These are phyloP conservation scores for Brassica nigra DNA, from an alignment of 345 rosid genomes.

Conservation along the genomic window DNA sequence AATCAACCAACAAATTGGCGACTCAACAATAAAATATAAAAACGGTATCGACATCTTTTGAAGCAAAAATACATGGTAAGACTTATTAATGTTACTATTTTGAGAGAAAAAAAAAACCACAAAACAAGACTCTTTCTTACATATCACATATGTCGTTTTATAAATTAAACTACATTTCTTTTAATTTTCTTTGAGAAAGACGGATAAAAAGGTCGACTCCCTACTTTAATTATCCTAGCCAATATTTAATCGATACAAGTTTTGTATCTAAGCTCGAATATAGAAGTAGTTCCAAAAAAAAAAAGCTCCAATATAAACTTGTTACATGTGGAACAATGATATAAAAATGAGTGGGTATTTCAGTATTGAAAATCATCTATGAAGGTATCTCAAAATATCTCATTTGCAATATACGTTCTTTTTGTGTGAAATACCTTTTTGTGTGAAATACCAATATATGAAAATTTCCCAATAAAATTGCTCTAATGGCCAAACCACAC, in stretches of 20 bases:
- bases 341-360: not conserved
- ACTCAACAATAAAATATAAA: conserved; percentile 5
- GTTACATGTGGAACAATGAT: not conserved
- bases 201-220: no score
- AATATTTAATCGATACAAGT: no score
- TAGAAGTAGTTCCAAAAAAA: no score
- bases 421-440: not conserved
- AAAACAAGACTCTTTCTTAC: not conserved
- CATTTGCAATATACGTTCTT: not conserved
- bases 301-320: no score
- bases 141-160: not conserved
- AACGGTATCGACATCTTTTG: not conserved
- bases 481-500: not conserved
- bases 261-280: no score
- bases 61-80: not conserved
- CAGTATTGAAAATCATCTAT: not conserved
- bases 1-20: conserved; percentile 13
- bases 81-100: not conserved
- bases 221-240: no score
- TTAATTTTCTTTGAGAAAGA: no score
- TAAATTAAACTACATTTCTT: no score
- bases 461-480: not conserved
- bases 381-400: not conserved
- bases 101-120: not conserved
- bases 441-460: not conserved